phyloP scores from a whole-genome alignment of 2,329 filamentous ascomycete genomes.

The Fusarium sp. region DNA sequence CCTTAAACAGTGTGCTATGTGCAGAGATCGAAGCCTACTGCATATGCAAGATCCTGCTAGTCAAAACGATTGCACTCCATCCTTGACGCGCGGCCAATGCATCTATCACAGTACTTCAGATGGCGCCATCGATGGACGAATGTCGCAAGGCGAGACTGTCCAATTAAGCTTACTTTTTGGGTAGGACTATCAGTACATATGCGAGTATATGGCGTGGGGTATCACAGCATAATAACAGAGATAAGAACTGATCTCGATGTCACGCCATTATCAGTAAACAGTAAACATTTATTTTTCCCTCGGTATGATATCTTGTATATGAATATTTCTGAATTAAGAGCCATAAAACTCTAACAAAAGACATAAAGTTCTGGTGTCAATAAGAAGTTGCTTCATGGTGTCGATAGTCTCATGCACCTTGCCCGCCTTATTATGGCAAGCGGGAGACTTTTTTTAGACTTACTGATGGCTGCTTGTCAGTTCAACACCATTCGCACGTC shows the following conservation, averaged over 20 bases:
- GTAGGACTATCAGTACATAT: background rate
- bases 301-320: fast-evolving
- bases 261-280: background rate
- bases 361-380: background rate
- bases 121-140: background rate
- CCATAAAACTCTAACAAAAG: background rate
- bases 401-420: background rate
- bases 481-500: fast-evolving
- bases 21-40: background rate
- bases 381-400: fast-evolving
- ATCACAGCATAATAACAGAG: background rate
- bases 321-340: fast-evolving
- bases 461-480: background rate
- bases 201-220: background rate
- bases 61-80: background rate
- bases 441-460: fast-evolving
- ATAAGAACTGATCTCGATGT: background rate
- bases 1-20: background rate
- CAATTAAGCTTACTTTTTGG: background rate
- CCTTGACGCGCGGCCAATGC: background rate
- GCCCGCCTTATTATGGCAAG: no score
- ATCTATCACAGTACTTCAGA: background rate
- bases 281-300: fast-evolving
- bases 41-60: conserved; percentile 22
- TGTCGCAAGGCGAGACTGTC: background rate